Evolutionary conservation across 2,329 filamentous ascomycete species (phyloP).

Genomic region (Apiospora marii): DNA sequence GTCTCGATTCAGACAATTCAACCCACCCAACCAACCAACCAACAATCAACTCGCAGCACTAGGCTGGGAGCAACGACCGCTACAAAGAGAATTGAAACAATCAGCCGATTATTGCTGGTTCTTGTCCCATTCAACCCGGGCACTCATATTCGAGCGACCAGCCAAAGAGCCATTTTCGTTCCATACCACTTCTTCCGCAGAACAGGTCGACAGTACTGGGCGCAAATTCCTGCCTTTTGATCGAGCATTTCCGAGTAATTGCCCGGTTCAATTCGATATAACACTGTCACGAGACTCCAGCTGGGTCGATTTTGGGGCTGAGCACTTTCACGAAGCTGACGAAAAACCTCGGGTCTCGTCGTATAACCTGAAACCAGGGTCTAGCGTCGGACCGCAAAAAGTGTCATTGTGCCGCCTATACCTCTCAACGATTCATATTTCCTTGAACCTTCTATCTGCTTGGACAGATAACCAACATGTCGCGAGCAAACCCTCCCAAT

Average conservation of each 20-base stretch:
- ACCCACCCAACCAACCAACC: not conserved
- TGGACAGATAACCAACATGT: slow-evolving; percentile 51
- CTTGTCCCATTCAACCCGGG: slow-evolving; percentile 9
- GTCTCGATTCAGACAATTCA: slow-evolving; percentile 19
- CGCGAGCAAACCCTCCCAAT: slow-evolving; percentile 64
- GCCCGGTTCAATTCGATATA: slow-evolving; percentile 11
- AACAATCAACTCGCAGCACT: slow-evolving; percentile 21
- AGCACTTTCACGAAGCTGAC: slow-evolving; percentile 8
- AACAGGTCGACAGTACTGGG: not conserved
- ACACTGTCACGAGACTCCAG: not conserved
- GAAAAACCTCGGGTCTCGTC: slow-evolving; percentile 19
- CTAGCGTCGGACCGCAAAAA: slow-evolving; percentile 18
- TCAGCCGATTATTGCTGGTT: slow-evolving; percentile 9
- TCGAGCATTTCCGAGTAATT: slow-evolving; percentile 4
- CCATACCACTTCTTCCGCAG: slow-evolving; percentile 7
- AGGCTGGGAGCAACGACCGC: slow-evolving; percentile 22
- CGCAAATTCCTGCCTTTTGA: slow-evolving; percentile 1
- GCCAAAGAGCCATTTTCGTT: slow-evolving; percentile 6
- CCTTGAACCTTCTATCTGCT: slow-evolving; percentile 23
- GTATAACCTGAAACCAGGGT: slow-evolving; percentile 20
- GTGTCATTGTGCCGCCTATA: slow-evolving; percentile 17
- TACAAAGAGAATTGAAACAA: slow-evolving; percentile 26
- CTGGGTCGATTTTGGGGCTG: slow-evolving; percentile 9
- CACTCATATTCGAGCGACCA: not conserved
- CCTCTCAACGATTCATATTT: slow-evolving; percentile 11